A percentile compares a stretch with the other conserved stretches of the same genome.
phyloP scores from a whole-genome alignment of 2,329 filamentous ascomycete genomes.

The Alternaria metachromatica region DNA sequence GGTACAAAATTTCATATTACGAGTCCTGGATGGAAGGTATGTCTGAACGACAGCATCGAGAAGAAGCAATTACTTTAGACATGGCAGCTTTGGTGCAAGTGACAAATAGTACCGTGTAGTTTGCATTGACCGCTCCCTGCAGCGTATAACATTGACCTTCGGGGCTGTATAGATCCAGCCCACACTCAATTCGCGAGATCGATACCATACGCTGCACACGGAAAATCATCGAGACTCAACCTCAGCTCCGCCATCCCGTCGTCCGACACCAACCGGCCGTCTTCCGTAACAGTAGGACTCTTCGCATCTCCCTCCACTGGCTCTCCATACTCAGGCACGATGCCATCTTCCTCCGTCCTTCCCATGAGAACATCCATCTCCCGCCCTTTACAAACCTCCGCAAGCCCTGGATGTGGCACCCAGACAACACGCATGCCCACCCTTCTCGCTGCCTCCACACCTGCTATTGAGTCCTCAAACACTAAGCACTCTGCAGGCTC shows the following conservation, averaged over 20 bases:
- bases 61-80: too few relatives aligned
- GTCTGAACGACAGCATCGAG: too few relatives aligned
- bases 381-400: slow-evolving; percentile 3
- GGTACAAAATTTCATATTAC: too few relatives aligned
- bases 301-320: not conserved
- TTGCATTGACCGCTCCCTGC: too few relatives aligned
- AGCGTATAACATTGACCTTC: too few relatives aligned
- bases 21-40: too few relatives aligned
- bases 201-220: slow-evolving; percentile 2
- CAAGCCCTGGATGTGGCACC: slow-evolving; percentile 10
- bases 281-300: too few relatives aligned
- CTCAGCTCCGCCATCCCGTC: slow-evolving; percentile 4
- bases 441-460: slow-evolving; percentile 1
- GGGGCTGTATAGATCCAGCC: too few relatives aligned
- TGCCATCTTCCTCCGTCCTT: slow-evolving; percentile 1
- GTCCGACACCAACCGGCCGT: not conserved
- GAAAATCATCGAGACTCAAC: slow-evolving; percentile 1
- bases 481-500: slow-evolving; percentile 3
- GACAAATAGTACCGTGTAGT: too few relatives aligned
- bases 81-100: too few relatives aligned
- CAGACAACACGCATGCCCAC: slow-evolving; percentile 4
- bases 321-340: not conserved
- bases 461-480: slow-evolving; percentile 12
- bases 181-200: too few relatives aligned
- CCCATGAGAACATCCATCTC: slow-evolving; percentile 12